These are phyloP conservation scores for Cytospora piceicola DNA, from an alignment of 2,329 filamentous ascomycete species.

Conservation along the genomic window DNA sequence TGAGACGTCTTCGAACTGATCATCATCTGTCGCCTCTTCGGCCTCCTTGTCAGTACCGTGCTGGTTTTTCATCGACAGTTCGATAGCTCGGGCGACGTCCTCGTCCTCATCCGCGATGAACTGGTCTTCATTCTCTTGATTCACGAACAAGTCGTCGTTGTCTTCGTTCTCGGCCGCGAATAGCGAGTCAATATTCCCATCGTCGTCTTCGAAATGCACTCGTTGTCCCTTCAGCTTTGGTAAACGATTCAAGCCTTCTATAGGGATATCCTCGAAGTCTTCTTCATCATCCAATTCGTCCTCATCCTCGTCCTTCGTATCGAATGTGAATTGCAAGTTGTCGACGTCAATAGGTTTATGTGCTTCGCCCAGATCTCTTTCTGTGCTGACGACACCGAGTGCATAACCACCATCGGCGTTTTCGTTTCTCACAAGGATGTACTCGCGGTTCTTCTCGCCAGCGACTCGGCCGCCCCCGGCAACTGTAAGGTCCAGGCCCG, in stretches of 20 bases:
- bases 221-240: conserved; percentile 56
- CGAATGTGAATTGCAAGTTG: conserved; percentile 60
- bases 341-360: conserved; percentile 95
- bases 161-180: conserved; percentile 51
- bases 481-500: conserved; percentile 72
- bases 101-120: conserved; percentile 48
- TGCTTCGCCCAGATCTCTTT: conserved; percentile 76
- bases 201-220: conserved; percentile 12
- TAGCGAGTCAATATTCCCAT: conserved; percentile 51
- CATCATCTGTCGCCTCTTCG: conserved; percentile 45
- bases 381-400: conserved; percentile 86
- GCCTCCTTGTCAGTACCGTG: conserved; percentile 45
- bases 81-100: conserved; percentile 80
- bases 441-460: conserved; percentile 88
- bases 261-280: conserved; percentile 90
- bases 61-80: conserved; percentile 77
- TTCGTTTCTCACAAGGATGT: conserved; percentile 94
- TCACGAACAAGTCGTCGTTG: conserved; percentile 41
- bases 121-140: conserved; percentile 35
- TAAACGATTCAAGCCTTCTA: conserved; percentile 84
- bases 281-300: conserved; percentile 73
- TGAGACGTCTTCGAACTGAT: conserved; percentile 55
- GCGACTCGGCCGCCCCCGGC: conserved; percentile 70
- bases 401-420: conserved; percentile 96
- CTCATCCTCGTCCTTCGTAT: conserved; percentile 59